Evolutionary conservation across 2,329 filamentous ascomycete species (phyloP).

Genomic region (Neoascochyta sp.): DNA sequence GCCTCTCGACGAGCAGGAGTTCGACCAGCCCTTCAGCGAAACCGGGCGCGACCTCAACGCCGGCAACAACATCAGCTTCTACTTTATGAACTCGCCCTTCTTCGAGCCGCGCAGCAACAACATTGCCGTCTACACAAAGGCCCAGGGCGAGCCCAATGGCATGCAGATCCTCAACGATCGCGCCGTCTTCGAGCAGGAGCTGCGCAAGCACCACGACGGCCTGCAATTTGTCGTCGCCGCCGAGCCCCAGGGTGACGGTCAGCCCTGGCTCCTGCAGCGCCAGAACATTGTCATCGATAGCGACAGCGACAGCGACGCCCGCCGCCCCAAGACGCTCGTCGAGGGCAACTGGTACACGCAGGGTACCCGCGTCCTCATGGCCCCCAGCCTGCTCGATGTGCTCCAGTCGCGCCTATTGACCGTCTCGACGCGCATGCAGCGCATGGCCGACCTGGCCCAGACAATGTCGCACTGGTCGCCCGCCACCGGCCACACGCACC

Average conservation of each 20-base stretch:
- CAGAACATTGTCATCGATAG: slow-evolving; percentile 45
- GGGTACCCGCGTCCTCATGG: slow-evolving; percentile 59
- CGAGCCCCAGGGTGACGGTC: slow-evolving; percentile 52
- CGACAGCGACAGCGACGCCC: slow-evolving; percentile 32
- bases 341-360: slow-evolving; percentile 59
- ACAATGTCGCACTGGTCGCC: slow-evolving; percentile 56
- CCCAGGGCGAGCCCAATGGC: slow-evolving; percentile 47
- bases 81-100: slow-evolving; percentile 61
- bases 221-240: slow-evolving; percentile 58
- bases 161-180: slow-evolving; percentile 53
- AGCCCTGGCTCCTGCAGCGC: slow-evolving; percentile 60
- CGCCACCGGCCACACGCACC: slow-evolving; percentile 58
- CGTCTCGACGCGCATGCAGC: slow-evolving; percentile 54
- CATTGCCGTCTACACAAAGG: slow-evolving; percentile 51
- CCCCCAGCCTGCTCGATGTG: slow-evolving; percentile 58
- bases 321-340: slow-evolving; percentile 51
- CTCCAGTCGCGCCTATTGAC: slow-evolving; percentile 55
- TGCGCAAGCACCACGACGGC: slow-evolving; percentile 52
- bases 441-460: slow-evolving; percentile 53
- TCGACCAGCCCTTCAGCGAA: slow-evolving; percentile 20
- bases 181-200: slow-evolving; percentile 52
- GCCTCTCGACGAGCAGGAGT: slow-evolving; percentile 34
- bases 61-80: slow-evolving; percentile 51
- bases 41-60: slow-evolving; percentile 22
- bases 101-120: slow-evolving; percentile 61